Evolutionary conservation across 768 basidiomycete species (phyloP).

Genomic region (Hortiboletus campestris): DNA sequence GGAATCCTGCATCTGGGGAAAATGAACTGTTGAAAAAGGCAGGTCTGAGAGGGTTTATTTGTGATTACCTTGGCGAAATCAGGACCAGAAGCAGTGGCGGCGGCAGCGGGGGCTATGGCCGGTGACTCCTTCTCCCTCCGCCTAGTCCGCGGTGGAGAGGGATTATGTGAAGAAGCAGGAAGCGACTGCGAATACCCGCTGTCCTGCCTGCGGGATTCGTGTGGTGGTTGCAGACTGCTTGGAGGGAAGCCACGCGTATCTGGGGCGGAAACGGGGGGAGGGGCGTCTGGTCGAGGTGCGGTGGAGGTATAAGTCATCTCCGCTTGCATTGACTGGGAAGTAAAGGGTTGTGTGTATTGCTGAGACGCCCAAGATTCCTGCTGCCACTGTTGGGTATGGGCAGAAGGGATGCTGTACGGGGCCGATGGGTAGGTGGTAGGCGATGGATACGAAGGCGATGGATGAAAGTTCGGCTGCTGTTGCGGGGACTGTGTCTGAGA

Average conservation of each 20-base stretch:
- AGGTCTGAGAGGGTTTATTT: not conserved
- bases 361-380: slow-evolving; percentile 40
- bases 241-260: slow-evolving; percentile 33
- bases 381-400: slow-evolving; percentile 40
- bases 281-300: slow-evolving; percentile 33
- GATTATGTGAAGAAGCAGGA: slow-evolving; percentile 24
- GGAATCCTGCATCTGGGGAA: slow-evolving; percentile 41
- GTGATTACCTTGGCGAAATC: slow-evolving; percentile 43
- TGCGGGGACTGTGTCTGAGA: slow-evolving; percentile 35
- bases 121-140: slow-evolving; percentile 37
- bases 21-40: slow-evolving; percentile 12
- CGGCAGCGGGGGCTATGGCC: slow-evolving; percentile 24
- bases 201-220: slow-evolving; percentile 35
- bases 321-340: slow-evolving; percentile 33
- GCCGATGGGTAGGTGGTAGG: slow-evolving; percentile 30
- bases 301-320: slow-evolving; percentile 36
- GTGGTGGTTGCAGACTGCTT: slow-evolving; percentile 23
- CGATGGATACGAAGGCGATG: slow-evolving; percentile 30
- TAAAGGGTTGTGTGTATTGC: slow-evolving; percentile 31
- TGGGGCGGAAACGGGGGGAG: slow-evolving; percentile 27
- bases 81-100: slow-evolving; percentile 29
- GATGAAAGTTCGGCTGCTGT: slow-evolving; percentile 25
- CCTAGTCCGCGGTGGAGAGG: slow-evolving; percentile 36
- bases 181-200: slow-evolving; percentile 30
- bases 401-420: slow-evolving; percentile 27